Evolutionary conservation across 805 yeast genomes (phyloP).

Genomic region (Komagataella pastoris): DNA sequence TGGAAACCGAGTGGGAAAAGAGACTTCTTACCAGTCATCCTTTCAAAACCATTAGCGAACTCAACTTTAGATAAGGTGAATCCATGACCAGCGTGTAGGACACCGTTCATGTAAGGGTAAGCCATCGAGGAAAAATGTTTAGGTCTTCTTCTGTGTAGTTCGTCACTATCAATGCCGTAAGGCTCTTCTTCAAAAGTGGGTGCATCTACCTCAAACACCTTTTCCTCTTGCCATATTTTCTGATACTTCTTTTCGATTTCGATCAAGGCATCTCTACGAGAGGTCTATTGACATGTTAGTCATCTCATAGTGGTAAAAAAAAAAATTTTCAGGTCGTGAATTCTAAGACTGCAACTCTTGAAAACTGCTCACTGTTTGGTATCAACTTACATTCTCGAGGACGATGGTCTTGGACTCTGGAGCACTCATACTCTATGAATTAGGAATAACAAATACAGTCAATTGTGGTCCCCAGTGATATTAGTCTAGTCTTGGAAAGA

Average conservation of each 20-base stretch:
- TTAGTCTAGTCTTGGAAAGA: neutral
- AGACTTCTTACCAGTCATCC: constrained; percentile 88
- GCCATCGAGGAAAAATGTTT: constrained; percentile 92
- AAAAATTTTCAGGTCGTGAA: neutral
- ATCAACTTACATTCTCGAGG: neutral
- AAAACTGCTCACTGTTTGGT: neutral
- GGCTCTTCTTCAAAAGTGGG: constrained; percentile 59
- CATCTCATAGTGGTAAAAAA: too few relatives aligned
- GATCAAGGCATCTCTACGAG: constrained; percentile 88
- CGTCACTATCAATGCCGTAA: constrained; percentile 44
- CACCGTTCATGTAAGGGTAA: constrained; percentile 98
- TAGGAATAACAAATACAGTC: neutral
- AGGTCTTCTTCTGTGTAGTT: constrained; percentile 67
- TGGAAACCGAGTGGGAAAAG: constrained; percentile 96
- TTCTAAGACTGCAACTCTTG: neutral
- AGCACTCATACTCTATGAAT: neutral
- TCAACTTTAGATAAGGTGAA: constrained; percentile 92
- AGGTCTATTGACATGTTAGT: constrained; percentile 32
- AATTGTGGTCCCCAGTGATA: neutral
- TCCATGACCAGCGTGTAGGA: constrained; percentile 93
- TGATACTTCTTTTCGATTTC: constrained; percentile 85
- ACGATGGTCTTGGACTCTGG: neutral
- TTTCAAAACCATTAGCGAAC: constrained; percentile 83
- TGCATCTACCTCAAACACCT: constrained; percentile 78
- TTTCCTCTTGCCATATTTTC: constrained; percentile 75